Evolutionary conservation across 768 basidiomycete genomes (phyloP), one percentile per base, ranked within the genome.

Genomic region (Hypholoma fasciculare): DNA sequence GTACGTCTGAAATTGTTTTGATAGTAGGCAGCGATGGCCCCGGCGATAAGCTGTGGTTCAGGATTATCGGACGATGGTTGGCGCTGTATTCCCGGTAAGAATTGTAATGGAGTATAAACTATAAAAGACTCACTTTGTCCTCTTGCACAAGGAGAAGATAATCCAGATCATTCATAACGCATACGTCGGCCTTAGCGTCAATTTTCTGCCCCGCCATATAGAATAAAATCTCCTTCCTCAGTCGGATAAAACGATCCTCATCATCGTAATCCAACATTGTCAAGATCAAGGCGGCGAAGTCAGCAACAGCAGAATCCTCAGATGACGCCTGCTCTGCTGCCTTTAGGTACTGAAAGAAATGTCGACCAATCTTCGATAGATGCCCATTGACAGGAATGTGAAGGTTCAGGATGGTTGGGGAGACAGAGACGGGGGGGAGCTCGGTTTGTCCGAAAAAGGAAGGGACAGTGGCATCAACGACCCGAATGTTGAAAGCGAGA

Each of bases 21-120:
- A 52, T 63, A 59, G 61, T 67, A 73, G 23, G 72, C 72, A 12
- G 73, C 72, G 48, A 76, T 68, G 5, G 72, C 70, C 37, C 62
- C 60, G 12, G 71, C 73, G 26, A 75, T 65, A 34, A 76, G 60
- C 52, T 68, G 68, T 12, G 73, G 63, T 49, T 73, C 72, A 17
- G 69, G 68, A 55, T 73, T 63, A 11, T 55, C n/a, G 16, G 13
- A 17, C 14, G 3, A 20, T 7, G 6, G 4, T 26, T 8, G 12
- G 23, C 34, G 17, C 27, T 44, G 19, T 27, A 50, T 11, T 19
- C 30, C 57, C 14, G 3, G 49, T 19, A 55, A 36, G 8, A 9
- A 23, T 37, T 13, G 17, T 1, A 38, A 11, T 16, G 2, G 36
- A 14, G 3, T 7, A 17, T n/a, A 4, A 2, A 14, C 30, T n/a